A percentile compares a stretch with the other conserved stretches of the same genome.
These are phyloP conservation scores for Citrullus colocynthis DNA, from an alignment of 306 rosid genomes.

Conservation along the genomic window DNA sequence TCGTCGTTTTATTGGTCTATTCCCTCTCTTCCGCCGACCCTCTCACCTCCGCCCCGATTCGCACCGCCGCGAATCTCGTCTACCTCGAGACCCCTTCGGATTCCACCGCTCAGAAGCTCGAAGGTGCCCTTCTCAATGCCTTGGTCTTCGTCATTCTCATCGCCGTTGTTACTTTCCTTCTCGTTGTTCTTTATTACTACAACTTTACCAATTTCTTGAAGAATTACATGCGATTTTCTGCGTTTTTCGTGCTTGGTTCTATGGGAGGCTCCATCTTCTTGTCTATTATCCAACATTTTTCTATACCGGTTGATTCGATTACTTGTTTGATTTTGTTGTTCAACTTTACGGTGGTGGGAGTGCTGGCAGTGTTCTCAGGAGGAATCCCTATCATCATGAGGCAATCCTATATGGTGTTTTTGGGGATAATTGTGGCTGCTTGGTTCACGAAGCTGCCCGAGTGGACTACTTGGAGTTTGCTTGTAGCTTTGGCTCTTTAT, in stretches of 20 bases:
- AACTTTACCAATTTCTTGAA: conserved; percentile 73
- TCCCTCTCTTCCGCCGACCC: conserved; percentile 50
- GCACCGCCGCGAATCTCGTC: conserved; percentile 84
- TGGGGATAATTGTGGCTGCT: conserved; percentile 83
- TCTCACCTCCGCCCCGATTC: conserved; percentile 23
- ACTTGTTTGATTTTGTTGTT: conserved; percentile 57
- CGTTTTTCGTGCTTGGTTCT: conserved; percentile 69
- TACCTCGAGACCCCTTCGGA: conserved; percentile 74
- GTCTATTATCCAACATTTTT: conserved; percentile 50
- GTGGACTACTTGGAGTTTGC: conserved; percentile 88
- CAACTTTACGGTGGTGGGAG: conserved; percentile 74
- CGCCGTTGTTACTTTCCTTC: conserved; percentile 64
- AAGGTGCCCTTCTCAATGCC: conserved; percentile 85
- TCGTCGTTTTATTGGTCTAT: conserved; percentile 74
- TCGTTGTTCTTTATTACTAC: conserved; percentile 75
- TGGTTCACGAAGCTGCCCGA: conserved; percentile 87
- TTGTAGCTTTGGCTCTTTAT: conserved; percentile 68
- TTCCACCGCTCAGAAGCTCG: conserved; percentile 59
- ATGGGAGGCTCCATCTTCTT: conserved; percentile 88
- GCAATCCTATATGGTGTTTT: conserved; percentile 57
- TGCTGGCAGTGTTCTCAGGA: conserved; percentile 53
- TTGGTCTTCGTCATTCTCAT: conserved; percentile 62
- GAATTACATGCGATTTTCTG: conserved; percentile 79
- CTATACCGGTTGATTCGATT: conserved; percentile 60
- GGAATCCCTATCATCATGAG: conserved; percentile 66